These are phyloP conservation scores for Lecanicillium sp. DNA, from an alignment of 2,329 filamentous ascomycete genomes.

Conservation along the genomic window DNA sequence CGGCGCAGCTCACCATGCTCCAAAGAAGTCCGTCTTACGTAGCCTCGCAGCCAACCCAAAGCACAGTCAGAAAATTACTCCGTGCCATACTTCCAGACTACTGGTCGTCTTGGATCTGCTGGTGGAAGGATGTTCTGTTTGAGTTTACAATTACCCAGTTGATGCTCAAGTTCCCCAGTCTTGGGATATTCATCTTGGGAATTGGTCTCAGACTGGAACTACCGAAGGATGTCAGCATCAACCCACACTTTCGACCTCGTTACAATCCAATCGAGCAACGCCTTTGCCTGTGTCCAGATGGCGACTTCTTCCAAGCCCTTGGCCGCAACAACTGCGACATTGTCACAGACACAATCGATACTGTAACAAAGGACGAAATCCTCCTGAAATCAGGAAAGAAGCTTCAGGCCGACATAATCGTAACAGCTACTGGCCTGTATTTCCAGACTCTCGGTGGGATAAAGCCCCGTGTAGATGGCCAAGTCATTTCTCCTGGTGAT, in stretches of 20 bases:
- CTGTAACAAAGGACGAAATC: conserved; percentile 36
- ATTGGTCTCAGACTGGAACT: conserved; percentile 36
- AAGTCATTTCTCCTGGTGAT: conserved; percentile 31
- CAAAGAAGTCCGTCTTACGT: conserved; percentile 69
- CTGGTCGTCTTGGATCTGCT: conserved; percentile 33
- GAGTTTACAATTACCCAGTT: conserved; percentile 38
- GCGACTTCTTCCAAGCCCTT: conserved; percentile 41
- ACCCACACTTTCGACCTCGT: conserved; percentile 52
- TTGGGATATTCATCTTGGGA: conserved; percentile 38
- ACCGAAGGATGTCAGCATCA: conserved; percentile 39
- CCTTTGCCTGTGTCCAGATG: conserved; percentile 53
- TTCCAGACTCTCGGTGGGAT: conserved; percentile 45
- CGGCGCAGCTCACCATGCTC: conserved; percentile 62
- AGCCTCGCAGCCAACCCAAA: conserved; percentile 36
- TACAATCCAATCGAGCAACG: conserved; percentile 65
- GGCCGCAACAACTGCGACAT: conserved; percentile 29
- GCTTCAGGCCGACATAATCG: conserved; percentile 53
- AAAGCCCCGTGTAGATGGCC: conserved; percentile 41
- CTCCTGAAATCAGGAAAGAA: conserved; percentile 32
- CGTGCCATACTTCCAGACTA: conserved; percentile 33
- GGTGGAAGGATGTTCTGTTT: conserved; percentile 37
- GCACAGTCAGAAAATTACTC: conserved; percentile 23
- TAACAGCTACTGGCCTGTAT: conserved; percentile 57
- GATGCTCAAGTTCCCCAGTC: conserved; percentile 43
- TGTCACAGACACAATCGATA: conserved; percentile 39